Conservation (phyloP, 2,329 filamentous ascomycete genomes). For the Botrytis hyacinthi region DNA sequence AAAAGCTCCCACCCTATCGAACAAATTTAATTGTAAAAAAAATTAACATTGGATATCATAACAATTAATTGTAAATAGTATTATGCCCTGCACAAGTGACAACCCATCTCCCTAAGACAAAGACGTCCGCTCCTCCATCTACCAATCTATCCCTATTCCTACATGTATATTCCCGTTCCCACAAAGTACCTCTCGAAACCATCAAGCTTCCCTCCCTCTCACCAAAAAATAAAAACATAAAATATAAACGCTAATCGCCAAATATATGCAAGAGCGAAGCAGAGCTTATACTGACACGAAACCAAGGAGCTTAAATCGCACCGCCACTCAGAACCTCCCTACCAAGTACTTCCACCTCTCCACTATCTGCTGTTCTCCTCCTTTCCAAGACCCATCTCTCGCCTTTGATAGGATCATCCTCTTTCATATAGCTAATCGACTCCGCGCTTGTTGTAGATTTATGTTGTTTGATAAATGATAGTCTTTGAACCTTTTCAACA, state of each 20-base stretch:
- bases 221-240: background rate
- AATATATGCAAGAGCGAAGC: slow-evolving; percentile 4
- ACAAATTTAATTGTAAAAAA: too few relatives aligned
- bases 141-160: background rate
- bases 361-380: slow-evolving; percentile 62
- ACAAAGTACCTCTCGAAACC: background rate
- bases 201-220: background rate
- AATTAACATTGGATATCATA: too few relatives aligned
- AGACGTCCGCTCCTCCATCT: too few relatives aligned
- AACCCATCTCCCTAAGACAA: background rate
- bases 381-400: slow-evolving; percentile 69
- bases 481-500: slow-evolving; percentile 27
- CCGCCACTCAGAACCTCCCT: slow-evolving; percentile 49
- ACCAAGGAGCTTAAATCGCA: slow-evolving; percentile 3
- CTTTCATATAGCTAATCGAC: slow-evolving; percentile 66
- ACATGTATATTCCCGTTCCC: background rate
- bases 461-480: slow-evolving; percentile 39
- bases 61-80: background rate
- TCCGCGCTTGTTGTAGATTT: slow-evolving; percentile 58
- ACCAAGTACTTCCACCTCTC: slow-evolving; percentile 63
- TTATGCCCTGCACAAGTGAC: background rate
- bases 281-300: background rate
- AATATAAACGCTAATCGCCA: background rate
- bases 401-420: slow-evolving; percentile 55
- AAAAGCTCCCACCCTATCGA: too few relatives aligned